Percentiles rank a stretch among this genome's conserved stretches.
These are phyloP conservation scores for Cercis canadensis DNA, from an alignment of 306 rosid genomes.

Conservation along the genomic window DNA sequence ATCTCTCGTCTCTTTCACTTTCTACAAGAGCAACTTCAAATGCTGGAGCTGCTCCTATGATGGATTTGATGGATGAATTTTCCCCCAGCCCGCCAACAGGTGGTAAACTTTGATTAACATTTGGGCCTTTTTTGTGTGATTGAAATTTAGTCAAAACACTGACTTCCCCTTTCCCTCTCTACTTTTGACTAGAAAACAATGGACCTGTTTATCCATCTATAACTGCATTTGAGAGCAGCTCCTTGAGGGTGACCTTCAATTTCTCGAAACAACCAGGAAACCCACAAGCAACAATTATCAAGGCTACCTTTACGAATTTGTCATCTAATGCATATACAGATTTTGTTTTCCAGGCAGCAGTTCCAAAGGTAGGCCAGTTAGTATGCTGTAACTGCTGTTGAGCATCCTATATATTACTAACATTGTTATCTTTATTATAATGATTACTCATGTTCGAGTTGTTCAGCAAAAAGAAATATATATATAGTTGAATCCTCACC, in stretches of 20 bases:
- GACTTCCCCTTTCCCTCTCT: constrained; percentile 34
- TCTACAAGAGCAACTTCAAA: constrained; percentile 58
- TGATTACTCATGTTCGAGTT: too few species aligned
- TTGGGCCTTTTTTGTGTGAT: constrained; percentile 17
- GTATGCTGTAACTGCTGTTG: constrained; percentile 23
- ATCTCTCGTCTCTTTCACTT: constrained; percentile 66
- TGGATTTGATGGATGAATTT: constrained; percentile 84
- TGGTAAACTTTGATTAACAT: constrained; percentile 42
- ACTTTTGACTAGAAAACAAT: constrained; percentile 62
- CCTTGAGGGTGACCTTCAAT: constrained; percentile 73
- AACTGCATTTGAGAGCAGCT: constrained; percentile 87
- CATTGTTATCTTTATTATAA: constrained; percentile 5
- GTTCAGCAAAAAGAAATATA: too few species aligned
- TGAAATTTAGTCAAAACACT: constrained; percentile 31
- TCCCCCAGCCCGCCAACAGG: constrained; percentile 56
- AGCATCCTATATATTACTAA: constrained; percentile 26
- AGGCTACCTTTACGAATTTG: constrained; percentile 80
- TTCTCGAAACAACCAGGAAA: constrained; percentile 84
- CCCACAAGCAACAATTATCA: constrained; percentile 77
- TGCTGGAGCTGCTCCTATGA: constrained; percentile 61
- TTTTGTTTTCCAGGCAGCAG: constrained; percentile 98
- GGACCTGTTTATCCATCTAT: constrained; percentile 82
- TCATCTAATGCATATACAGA: constrained; percentile 64
- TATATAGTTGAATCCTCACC: not conserved
- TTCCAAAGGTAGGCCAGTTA: constrained; percentile 80